Percentiles rank a stretch among this genome's conserved stretches.
These are phyloP conservation scores for Platanus orientalis DNA, from an alignment of 164 flowering plant genomes.

Conservation along the genomic window DNA sequence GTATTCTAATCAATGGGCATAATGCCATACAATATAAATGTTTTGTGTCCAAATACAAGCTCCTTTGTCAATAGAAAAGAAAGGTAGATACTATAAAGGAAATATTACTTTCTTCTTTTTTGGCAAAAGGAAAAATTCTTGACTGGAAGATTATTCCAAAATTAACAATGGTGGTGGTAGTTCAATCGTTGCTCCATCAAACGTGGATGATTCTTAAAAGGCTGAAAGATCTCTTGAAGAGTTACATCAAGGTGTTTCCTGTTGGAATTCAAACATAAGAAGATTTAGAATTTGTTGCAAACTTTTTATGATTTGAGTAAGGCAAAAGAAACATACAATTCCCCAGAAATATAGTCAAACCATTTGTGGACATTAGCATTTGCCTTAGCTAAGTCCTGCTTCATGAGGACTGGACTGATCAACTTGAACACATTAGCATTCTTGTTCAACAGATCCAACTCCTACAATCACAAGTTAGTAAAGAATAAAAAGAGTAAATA, in stretches of 20 bases:
- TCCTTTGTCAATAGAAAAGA: too few relatives aligned
- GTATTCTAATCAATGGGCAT: too few relatives aligned
- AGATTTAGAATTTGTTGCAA: background rate
- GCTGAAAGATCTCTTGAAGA: too few relatives aligned
- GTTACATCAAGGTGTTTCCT: conserved; percentile 92
- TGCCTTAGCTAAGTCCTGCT: conserved; percentile 97
- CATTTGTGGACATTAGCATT: conserved; percentile 94
- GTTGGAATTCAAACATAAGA: conserved; percentile 4
- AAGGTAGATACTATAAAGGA: too few relatives aligned
- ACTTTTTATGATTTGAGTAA: background rate
- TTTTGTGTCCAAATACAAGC: too few relatives aligned
- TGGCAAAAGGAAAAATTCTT: too few relatives aligned
- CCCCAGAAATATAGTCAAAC: conserved; percentile 91
- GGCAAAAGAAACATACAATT: conserved; percentile 55
- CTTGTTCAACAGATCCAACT: conserved; percentile 80
- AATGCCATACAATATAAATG: too few relatives aligned
- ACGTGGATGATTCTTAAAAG: too few relatives aligned
- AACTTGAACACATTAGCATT: conserved; percentile 86
- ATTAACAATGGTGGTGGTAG: too few relatives aligned
- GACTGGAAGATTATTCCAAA: too few relatives aligned
- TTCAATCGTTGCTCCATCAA: too few relatives aligned
- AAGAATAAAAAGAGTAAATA: background rate
- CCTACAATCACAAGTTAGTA: conserved; percentile 37
- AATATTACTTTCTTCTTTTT: too few relatives aligned
- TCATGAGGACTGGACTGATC: conserved; percentile 96